These are phyloP conservation scores for Coniochaeta sp. DNA, from an alignment of 2,329 filamentous ascomycete species.

Conservation along the genomic window DNA sequence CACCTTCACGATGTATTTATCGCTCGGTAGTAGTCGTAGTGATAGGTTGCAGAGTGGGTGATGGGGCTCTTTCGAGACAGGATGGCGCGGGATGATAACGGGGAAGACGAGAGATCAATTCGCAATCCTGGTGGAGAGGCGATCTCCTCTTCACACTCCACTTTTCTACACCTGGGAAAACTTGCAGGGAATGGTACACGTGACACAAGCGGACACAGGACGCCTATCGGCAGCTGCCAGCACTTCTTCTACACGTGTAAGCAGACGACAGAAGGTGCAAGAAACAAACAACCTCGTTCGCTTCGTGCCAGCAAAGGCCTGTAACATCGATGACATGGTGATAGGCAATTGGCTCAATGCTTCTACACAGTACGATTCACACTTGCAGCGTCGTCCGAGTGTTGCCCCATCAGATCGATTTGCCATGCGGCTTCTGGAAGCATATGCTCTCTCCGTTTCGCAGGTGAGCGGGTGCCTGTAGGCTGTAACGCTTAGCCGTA, in stretches of 20 bases:
- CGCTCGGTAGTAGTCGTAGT: conserved; percentile 8
- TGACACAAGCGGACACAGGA: neutral
- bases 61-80: conserved; percentile 1
- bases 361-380: neutral
- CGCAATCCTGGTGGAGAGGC: neutral
- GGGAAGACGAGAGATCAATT: conserved; percentile 3
- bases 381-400: neutral
- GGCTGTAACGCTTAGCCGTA: no score
- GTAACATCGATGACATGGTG: neutral
- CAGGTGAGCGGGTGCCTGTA: no score
- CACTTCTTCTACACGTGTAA: no score
- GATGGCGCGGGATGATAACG: conserved; percentile 2
- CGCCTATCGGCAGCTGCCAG: neutral
- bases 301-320: neutral
- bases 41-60: neutral
- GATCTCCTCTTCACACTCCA: neutral
- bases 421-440: no score
- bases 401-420: no score
- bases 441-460: no score
- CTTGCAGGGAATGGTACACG: neutral
- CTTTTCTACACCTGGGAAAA: neutral
- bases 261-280: neutral
- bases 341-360: neutral
- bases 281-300: neutral
- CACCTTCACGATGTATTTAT: conserved; percentile 13